Base-by-base conservation (phyloP, 2,329 filamentous ascomycete genomes). In the Pezicula radicicola region DNA sequence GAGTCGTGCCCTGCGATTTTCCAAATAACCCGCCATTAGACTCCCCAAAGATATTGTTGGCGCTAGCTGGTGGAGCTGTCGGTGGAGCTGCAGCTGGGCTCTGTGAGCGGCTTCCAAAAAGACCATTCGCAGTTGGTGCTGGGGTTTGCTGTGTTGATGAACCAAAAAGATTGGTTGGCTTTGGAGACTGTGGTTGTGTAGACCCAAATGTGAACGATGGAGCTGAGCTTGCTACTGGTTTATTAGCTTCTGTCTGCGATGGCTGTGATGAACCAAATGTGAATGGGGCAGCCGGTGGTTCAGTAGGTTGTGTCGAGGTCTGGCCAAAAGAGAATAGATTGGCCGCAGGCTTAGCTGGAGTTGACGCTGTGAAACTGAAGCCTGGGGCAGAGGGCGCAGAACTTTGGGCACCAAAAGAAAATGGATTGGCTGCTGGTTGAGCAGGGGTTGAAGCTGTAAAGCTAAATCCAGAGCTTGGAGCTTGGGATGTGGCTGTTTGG, bases 1-100 rank as follows among this genome's bases (percentile, higher is more conserved):
- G 28, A 37, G 39, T 28, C 30, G 41, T 36, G 36, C 44, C 49
- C 16, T 51, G 19, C n/a, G 43, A 33, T 13, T 21, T 21, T 33
- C 21, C 30, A 41, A 33, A 33, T 6, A 33, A 25, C 5, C 25
- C 25, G 25, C 36, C 39, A 21, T 40, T 49, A n/a, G 47, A 25
- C 16, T 30, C 49, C 8, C 50, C 53, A 51, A 60, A 58, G 4
- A 52, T 16, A 21, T 52, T 55, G 19, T 36, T 54, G 5, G 41
- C 50, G 44, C 33, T 54, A 30, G 40, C 28, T 50, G 48, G 13
- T 37, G 48, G 36, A 35, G 30, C 18, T 47, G 28, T 18, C 44
- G 25, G 25, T 7, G 25, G 25, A 25, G 25, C 25, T 42, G 39
- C 16, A 50, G 48, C 9, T 44, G 25, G 8, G 10, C 36, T 36